Evolutionary conservation across 2,329 filamentous ascomycete genomes (phyloP).

Genomic region (Ophiostoma triangulosporum): DNA sequence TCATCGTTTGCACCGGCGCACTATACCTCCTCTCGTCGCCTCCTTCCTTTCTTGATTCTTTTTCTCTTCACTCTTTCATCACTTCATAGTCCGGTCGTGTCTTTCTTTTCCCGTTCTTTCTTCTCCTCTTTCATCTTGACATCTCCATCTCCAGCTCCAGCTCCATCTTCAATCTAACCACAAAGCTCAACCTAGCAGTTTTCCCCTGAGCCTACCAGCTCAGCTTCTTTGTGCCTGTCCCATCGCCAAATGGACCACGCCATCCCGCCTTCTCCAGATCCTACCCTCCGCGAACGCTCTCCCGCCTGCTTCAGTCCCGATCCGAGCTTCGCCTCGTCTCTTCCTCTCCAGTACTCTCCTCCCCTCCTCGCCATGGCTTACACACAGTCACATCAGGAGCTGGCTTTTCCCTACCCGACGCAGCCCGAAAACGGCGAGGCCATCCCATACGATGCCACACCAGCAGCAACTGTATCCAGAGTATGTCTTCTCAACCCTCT

Average conservation of each 20-base stretch:
- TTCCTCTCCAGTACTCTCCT: conserved; percentile 18
- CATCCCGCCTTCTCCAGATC: conserved; percentile 32
- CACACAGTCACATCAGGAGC: conserved; percentile 15
- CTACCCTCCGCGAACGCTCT: conserved; percentile 21
- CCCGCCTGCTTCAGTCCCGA: conserved; percentile 29
- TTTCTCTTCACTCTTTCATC: background rate
- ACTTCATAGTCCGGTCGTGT: too few species aligned
- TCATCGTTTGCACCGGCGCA: background rate
- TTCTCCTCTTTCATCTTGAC: background rate
- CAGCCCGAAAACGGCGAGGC: conserved; percentile 2
- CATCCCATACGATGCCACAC: background rate
- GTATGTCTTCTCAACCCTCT: background rate
- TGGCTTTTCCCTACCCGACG: conserved; percentile 12
- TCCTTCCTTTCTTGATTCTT: background rate
- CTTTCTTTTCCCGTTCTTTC: background rate
- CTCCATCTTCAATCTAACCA: background rate
- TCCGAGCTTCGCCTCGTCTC: conserved; percentile 21
- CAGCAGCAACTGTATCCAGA: background rate
- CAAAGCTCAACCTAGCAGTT: background rate
- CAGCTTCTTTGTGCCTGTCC: background rate
- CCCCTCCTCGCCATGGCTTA: conserved; percentile 18
- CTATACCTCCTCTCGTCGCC: background rate
- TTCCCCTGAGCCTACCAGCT: background rate
- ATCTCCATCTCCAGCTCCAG: background rate
- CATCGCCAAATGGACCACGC: conserved; percentile 23